Percentiles rank a stretch among this genome's conserved stretches.
Evolutionary conservation across 805 yeast species (phyloP).

Genomic region (Candida odintsovae): DNA sequence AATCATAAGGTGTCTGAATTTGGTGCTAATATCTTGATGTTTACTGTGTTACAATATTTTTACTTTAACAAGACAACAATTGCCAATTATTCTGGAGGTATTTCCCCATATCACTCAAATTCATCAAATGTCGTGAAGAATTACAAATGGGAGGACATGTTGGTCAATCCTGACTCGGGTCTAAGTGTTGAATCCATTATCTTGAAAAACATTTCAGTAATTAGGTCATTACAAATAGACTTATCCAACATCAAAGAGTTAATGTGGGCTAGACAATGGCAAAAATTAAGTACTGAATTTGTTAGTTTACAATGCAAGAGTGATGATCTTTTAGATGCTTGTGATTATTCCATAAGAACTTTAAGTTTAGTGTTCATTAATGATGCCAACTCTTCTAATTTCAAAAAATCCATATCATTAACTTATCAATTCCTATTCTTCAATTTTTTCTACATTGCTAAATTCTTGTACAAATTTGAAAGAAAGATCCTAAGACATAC

Average conservation of each 20-base stretch:
- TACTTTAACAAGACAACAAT: constrained; percentile 21
- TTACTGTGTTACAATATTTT: constrained; percentile 34
- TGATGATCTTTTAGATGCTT: constrained; percentile 24
- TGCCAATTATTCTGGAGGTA: constrained; percentile 29
- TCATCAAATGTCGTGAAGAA: constrained; percentile 34
- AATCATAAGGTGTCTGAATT: constrained; percentile 31
- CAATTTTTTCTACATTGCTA: constrained; percentile 22
- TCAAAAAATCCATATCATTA: constrained; percentile 16
- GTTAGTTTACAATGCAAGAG: constrained; percentile 13
- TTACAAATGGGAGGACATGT: constrained; percentile 28
- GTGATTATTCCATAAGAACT: constrained; percentile 23
- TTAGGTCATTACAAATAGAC: constrained; percentile 30
- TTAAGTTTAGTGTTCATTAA: constrained; percentile 20
- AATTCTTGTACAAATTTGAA: constrained; percentile 21
- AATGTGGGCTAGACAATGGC: constrained; percentile 35
- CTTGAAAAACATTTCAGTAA: constrained; percentile 28
- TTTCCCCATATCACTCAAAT: constrained; percentile 35
- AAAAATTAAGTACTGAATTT: constrained; percentile 17
- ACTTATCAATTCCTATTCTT: constrained; percentile 20
- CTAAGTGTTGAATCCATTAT: constrained; percentile 38
- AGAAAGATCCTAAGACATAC: constrained; percentile 14
- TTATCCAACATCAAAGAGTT: constrained; percentile 30
- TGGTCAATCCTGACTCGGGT: constrained; percentile 20
- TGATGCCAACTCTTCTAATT: constrained; percentile 22
- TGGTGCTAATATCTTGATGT: constrained; percentile 37